phyloP scores from a whole-genome alignment of 768 basidiomycete species.

The Phylloporus arenicola region DNA sequence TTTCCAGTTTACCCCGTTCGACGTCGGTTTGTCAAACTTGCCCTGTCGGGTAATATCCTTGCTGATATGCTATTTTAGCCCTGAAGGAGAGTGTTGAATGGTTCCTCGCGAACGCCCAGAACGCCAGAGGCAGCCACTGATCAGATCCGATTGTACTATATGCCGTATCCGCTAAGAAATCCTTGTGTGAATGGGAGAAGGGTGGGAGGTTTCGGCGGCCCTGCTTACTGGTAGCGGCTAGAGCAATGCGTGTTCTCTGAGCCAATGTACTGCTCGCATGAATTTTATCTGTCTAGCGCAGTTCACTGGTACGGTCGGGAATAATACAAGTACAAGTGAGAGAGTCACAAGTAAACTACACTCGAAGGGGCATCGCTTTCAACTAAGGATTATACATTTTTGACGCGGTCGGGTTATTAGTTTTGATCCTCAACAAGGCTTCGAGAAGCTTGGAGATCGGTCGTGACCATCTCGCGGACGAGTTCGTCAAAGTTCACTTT shows the following conservation, averaged over 20 bases:
- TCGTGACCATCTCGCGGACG: slow-evolving; percentile 87
- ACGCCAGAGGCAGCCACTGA: slow-evolving; percentile 40
- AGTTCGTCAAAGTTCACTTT: slow-evolving; percentile 76
- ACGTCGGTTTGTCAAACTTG: slow-evolving; percentile 48
- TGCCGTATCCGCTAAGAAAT: background rate
- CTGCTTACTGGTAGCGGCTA: too few species aligned
- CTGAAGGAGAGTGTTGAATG: slow-evolving; percentile 75
- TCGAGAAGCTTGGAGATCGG: slow-evolving; percentile 68
- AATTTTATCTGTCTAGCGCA: background rate
- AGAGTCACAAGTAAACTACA: too few species aligned
- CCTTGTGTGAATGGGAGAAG: too few species aligned
- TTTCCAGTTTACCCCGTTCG: slow-evolving; percentile 91
- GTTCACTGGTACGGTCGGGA: too few species aligned
- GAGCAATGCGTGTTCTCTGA: too few species aligned
- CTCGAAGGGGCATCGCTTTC: background rate
- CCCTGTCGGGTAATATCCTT: background rate
- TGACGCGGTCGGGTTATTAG: slow-evolving; percentile 25
- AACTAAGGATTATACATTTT: slow-evolving; percentile 1
- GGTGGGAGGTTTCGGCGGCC: too few species aligned
- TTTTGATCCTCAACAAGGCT: slow-evolving; percentile 84
- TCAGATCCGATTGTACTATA: slow-evolving; percentile 2
- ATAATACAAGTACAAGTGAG: too few species aligned
- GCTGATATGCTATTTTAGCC: slow-evolving; percentile 39
- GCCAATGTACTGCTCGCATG: too few species aligned
- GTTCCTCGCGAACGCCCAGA: slow-evolving; percentile 81